Conservation (phyloP, 768 basidiomycete species). For the Auricularia auricula-judae region DNA sequence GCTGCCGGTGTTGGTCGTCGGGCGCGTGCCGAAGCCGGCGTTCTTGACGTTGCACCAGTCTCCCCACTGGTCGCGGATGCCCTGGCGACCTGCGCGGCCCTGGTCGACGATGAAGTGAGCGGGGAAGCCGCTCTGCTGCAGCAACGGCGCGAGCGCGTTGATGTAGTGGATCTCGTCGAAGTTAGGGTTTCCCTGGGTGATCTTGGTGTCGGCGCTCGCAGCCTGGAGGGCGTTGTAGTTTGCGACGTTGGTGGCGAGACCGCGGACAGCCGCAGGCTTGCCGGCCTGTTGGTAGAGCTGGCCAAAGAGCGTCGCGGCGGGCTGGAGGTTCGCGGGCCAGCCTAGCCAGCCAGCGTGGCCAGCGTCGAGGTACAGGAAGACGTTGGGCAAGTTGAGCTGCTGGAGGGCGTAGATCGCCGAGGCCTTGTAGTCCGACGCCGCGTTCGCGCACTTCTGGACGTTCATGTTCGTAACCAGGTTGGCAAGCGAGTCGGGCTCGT, state of each 20-base stretch:
- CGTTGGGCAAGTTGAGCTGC: constrained; percentile 42
- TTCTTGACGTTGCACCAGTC: constrained; percentile 61
- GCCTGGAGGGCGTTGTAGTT: constrained; percentile 31
- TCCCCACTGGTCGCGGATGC: constrained; percentile 49
- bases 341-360: constrained; percentile 54
- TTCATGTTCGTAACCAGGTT: constrained; percentile 60
- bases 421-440: constrained; percentile 37
- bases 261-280: constrained; percentile 46
- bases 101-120: constrained; percentile 60
- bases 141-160: constrained; percentile 38
- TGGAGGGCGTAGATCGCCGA: constrained; percentile 23
- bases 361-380: constrained; percentile 53
- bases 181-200: constrained; percentile 48
- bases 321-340: constrained; percentile 52
- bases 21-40: constrained; percentile 51
- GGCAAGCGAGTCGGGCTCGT: constrained; percentile 58
- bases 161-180: constrained; percentile 55
- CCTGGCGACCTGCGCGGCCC: constrained; percentile 52
- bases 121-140: constrained; percentile 35
- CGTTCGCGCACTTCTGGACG: constrained; percentile 43
- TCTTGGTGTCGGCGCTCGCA: constrained; percentile 39
- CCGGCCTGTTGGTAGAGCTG: constrained; percentile 40
- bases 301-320: constrained; percentile 45
- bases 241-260: constrained; percentile 42
- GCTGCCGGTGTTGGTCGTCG: constrained; percentile 44